phyloP scores from a whole-genome alignment of 352 stramenopile species.

The Bremia lactucae region DNA sequence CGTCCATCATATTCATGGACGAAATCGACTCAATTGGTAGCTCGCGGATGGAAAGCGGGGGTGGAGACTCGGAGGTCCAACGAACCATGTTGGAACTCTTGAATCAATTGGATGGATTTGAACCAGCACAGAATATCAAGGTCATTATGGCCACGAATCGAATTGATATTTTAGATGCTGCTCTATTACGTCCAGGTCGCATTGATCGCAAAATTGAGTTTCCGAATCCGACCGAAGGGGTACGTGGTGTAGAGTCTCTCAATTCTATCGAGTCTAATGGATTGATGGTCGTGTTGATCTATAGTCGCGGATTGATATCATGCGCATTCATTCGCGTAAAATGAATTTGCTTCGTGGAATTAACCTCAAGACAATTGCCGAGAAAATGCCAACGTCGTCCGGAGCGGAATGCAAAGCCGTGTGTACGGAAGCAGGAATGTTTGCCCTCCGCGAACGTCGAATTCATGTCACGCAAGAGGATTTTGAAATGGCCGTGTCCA shows the following conservation, averaged over 20 bases:
- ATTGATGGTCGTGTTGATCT: slow-evolving; percentile 4
- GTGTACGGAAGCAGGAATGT: slow-evolving; percentile 99
- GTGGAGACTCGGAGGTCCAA: slow-evolving; percentile 98
- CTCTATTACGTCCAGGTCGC: slow-evolving; percentile 92
- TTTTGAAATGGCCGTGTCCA: slow-evolving; percentile 99
- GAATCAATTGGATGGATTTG: slow-evolving; percentile 97
- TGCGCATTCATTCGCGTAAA: slow-evolving; percentile 97
- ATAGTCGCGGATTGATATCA: slow-evolving; percentile 93
- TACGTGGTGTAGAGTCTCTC: slow-evolving; percentile 19
- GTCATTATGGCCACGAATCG: slow-evolving; percentile 99
- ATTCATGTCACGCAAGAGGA: slow-evolving; percentile 99
- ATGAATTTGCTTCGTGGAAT: slow-evolving; percentile 99
- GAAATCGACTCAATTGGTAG: slow-evolving; percentile 99
- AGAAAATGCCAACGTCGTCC: slow-evolving; percentile 96
- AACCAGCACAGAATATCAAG: slow-evolving; percentile 97
- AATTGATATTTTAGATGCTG: slow-evolving; percentile 98
- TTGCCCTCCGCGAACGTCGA: slow-evolving; percentile 96
- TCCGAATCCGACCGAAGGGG: slow-evolving; percentile 94
- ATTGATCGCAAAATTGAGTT: slow-evolving; percentile 99
- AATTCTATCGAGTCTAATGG: slow-evolving; percentile 6
- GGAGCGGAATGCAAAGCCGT: slow-evolving; percentile 99
- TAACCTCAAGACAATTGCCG: slow-evolving; percentile 95
- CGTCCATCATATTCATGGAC: slow-evolving; percentile 99
- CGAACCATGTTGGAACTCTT: slow-evolving; percentile 99
- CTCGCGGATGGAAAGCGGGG: slow-evolving; percentile 85